Percentiles rank a stretch among this genome's conserved stretches.
These are phyloP conservation scores for Alternaria gaisen DNA, from an alignment of 2,329 filamentous ascomycete genomes.

Conservation along the genomic window DNA sequence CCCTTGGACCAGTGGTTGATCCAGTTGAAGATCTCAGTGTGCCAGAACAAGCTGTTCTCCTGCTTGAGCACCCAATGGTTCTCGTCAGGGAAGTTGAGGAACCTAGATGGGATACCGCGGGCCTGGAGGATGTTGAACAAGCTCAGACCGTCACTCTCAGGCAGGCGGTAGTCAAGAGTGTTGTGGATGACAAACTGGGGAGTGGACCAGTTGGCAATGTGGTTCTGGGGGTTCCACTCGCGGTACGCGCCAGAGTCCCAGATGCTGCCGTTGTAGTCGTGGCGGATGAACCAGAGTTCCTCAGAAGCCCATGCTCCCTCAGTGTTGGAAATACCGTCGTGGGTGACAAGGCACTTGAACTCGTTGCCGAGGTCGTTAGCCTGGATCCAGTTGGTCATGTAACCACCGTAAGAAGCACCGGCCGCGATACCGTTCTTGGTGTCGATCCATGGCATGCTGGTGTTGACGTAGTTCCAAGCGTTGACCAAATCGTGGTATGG, in stretches of 20 bases:
- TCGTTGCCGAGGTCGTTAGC: conserved; percentile 81
- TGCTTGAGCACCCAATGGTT: conserved; percentile 85
- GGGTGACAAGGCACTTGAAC: conserved; percentile 88
- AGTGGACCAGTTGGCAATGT: conserved; percentile 77
- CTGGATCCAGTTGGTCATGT: conserved; percentile 80
- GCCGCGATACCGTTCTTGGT: conserved; percentile 75
- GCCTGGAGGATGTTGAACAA: conserved; percentile 88
- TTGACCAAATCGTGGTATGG: conserved; percentile 86
- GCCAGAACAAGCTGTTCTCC: conserved; percentile 93
- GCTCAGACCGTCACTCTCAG: conserved; percentile 82
- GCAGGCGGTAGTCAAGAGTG: conserved; percentile 87
- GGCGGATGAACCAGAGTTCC: conserved; percentile 62
- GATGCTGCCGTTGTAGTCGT: conserved; percentile 52
- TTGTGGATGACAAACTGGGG: conserved; percentile 91
- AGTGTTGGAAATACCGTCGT: conserved; percentile 81
- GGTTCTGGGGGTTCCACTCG: conserved; percentile 65
- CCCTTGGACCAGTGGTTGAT: conserved; percentile 50
- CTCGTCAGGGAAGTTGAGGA: conserved; percentile 83
- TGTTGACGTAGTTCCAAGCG: conserved; percentile 76
- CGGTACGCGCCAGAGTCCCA: conserved; percentile 57
- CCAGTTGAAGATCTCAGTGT: conserved; percentile 62
- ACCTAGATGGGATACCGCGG: conserved; percentile 75
- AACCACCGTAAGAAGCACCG: conserved; percentile 65
- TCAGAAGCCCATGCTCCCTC: conserved; percentile 57
- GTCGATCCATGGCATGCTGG: conserved; percentile 73